Conservation (phyloP, 1,284 basidiomycete genomes). For the Rhodotorula sp. region DNA sequence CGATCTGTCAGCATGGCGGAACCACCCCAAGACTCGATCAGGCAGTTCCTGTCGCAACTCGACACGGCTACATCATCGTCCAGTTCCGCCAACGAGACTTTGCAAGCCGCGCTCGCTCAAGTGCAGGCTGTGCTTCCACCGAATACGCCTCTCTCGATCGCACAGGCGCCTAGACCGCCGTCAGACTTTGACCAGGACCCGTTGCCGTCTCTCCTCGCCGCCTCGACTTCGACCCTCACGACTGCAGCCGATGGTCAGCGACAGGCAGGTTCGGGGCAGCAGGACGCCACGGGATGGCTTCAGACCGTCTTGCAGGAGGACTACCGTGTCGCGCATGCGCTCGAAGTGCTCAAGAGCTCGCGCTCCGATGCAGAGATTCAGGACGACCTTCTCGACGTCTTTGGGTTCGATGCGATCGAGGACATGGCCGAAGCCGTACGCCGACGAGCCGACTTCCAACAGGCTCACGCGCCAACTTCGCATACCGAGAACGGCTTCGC, state of each 20-base stretch:
- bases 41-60: neutral
- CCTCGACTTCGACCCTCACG: neutral
- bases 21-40: neutral
- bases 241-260: neutral
- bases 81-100: neutral
- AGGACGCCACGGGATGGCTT: conserved; percentile 18
- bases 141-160: neutral
- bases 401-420: conserved; percentile 84
- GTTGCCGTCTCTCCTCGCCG: conserved; percentile 12
- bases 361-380: conserved; percentile 67
- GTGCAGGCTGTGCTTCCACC: conserved; percentile 7
- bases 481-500: neutral
- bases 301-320: conserved; percentile 11
- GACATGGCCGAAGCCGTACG: conserved; percentile 48
- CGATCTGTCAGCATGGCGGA: neutral
- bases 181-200: conserved; percentile 17
- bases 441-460: conserved; percentile 42
- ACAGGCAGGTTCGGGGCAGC: neutral
- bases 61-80: neutral
- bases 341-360: conserved; percentile 25
- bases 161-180: neutral
- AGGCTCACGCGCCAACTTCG: neutral
- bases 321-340: neutral
- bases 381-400: conserved; percentile 71
- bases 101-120: conserved; percentile 2